Base-by-base conservation (phyloP, 345 rosid genomes). In the Pugionium dolabratum region DNA sequence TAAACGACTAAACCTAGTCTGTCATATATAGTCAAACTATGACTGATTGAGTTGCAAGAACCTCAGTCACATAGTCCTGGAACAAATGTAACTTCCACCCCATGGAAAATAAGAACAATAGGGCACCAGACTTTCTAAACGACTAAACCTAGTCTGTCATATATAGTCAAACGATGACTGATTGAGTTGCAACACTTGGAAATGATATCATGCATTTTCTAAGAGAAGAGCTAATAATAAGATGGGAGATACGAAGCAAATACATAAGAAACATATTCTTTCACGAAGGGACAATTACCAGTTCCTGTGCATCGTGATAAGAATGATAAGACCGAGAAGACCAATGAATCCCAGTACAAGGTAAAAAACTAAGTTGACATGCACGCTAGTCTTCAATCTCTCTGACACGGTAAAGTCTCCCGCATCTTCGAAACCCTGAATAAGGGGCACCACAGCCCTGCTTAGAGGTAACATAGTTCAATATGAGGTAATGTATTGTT, bases 381-480 rank as follows among this genome's bases (percentile, higher is more conserved):
- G 99, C 9, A 91, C 76, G 39, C 99, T 95, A 59, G 96, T 95
- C 89, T 79, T 87, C 75, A 95, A 75, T 81, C 89, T 84, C 84
- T 95, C 98, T 9, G 84, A 80, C 45, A 89, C 78, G 1, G 94
- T 82, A 67, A 95, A 95, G 80, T 95, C 99, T 59, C 99, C 99
- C 47, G 98, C 99, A 86, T 91, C 99, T 89, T 95, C 99, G 54
- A 82, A 95, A 82, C 99, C 99, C 94, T 91, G 98, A 67, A 95
- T 85, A 76, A 95, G 95, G 80, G 99, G 98, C 80, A 82, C 98
- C 81, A 86, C 96, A 74, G 94, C 95, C 99, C 99, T 95, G 96
- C 79, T 82, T 81, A 83, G 82, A 82, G 79, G 84, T 80, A 75
- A 82, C 72, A 73, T 75, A 74, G 66, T 75, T 79, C 54, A 73